A percentile compares a stretch with the other conserved stretches of the same genome.
Conservation (phyloP, 2,329 filamentous ascomycete species). For the Colletotrichum neosansevieriae region DNA sequence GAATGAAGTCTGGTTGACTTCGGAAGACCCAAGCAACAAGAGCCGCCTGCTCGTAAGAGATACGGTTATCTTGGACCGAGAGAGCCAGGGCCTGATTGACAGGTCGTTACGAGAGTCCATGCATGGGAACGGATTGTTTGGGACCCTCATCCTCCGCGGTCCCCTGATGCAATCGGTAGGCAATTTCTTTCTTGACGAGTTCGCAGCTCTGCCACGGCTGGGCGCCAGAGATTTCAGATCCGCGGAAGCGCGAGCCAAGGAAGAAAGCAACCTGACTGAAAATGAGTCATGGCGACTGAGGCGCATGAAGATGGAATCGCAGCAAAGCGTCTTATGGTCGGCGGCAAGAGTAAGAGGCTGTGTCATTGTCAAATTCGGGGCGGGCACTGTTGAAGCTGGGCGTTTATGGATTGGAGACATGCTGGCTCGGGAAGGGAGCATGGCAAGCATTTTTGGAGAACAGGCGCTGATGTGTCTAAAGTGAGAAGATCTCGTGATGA, state of each 20-base stretch:
- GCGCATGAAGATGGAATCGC: slow-evolving; percentile 69
- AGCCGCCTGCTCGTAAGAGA: slow-evolving; percentile 84
- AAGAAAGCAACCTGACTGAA: slow-evolving; percentile 52
- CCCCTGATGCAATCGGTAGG: slow-evolving; percentile 74
- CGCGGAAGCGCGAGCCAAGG: slow-evolving; percentile 60
- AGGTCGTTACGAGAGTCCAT: slow-evolving; percentile 71
- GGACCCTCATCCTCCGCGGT: slow-evolving; percentile 86
- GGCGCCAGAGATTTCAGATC: slow-evolving; percentile 82
- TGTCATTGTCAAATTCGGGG: slow-evolving; percentile 91
- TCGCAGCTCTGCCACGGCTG: slow-evolving; percentile 81
- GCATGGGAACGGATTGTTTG: slow-evolving; percentile 81
- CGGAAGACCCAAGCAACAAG: slow-evolving; percentile 49
- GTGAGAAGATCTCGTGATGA: neutral
- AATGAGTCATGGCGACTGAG: slow-evolving; percentile 65
- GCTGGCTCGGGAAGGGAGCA: slow-evolving; percentile 79
- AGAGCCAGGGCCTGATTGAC: slow-evolving; percentile 51
- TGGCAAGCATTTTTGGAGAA: slow-evolving; percentile 80
- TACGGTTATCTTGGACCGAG: slow-evolving; percentile 78
- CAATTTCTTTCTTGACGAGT: slow-evolving; percentile 83
- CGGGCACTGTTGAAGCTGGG: slow-evolving; percentile 83
- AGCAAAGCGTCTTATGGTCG: slow-evolving; percentile 80
- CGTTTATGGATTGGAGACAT: slow-evolving; percentile 83
- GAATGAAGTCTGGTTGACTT: slow-evolving; percentile 83
- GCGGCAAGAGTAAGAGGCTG: slow-evolving; percentile 84
- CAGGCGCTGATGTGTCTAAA: slow-evolving; percentile 81